phyloP scores from a whole-genome alignment of 805 yeast species.

The Grigorovia transvaalensis region DNA sequence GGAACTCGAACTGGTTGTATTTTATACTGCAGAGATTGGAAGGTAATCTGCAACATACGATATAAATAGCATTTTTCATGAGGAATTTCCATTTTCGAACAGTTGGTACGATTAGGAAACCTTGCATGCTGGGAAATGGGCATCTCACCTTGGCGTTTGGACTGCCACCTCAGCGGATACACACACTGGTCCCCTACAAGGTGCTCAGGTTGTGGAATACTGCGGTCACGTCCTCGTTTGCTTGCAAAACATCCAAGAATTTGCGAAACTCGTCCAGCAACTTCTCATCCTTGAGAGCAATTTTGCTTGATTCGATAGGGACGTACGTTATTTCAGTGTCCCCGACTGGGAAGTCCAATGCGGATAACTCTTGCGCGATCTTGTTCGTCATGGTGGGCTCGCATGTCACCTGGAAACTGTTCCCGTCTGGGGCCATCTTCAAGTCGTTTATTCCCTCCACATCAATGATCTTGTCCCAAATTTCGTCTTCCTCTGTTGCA shows the following conservation, averaged over 20 bases:
- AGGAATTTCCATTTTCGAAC: not conserved
- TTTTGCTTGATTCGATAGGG: conserved; percentile 51
- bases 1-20: not conserved
- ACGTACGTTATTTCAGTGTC: conserved; percentile 34
- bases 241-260: conserved; percentile 54
- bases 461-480: conserved; percentile 68
- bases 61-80: not conserved
- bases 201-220: conserved; percentile 34
- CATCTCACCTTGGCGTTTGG: too few relatives aligned
- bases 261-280: conserved; percentile 42
- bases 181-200: too few relatives aligned
- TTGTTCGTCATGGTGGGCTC: conserved; percentile 53
- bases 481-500: conserved; percentile 50
- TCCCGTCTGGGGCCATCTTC: conserved; percentile 21
- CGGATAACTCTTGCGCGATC: conserved; percentile 43
- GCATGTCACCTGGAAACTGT: conserved; percentile 34
- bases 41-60: not conserved
- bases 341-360: conserved; percentile 1
- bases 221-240: conserved; percentile 74
- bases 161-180: too few relatives aligned
- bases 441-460: conserved; percentile 66
- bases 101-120: not conserved
- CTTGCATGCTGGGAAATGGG: not conserved
- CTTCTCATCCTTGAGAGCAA: conserved; percentile 45
- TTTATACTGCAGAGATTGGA: not conserved